Conservation (phyloP, 495 filamentous ascomycete species). For the Chaetomidium leptoderma region DNA sequence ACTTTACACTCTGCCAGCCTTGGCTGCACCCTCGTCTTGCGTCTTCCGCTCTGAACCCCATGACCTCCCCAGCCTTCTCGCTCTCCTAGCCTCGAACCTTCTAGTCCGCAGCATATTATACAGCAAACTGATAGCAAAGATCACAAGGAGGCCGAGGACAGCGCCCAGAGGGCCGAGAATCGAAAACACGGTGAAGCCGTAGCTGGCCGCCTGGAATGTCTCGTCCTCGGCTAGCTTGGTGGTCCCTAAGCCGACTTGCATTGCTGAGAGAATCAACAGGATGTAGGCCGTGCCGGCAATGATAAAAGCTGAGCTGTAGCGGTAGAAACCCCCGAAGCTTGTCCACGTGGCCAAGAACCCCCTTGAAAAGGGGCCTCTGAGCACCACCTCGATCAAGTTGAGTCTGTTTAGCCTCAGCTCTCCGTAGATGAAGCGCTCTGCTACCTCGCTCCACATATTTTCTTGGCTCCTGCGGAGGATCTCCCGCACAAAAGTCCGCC, state of each 20-base stretch:
- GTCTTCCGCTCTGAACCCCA: not conserved
- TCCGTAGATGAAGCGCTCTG: not conserved
- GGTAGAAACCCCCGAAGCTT: not conserved
- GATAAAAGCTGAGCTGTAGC: not conserved
- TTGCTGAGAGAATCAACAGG: not conserved
- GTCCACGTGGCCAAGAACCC: not conserved
- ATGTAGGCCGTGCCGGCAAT: not conserved
- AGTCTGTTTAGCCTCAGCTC: not conserved
- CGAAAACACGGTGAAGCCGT: not conserved
- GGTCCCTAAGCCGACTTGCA: not conserved
- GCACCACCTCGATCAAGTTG: not conserved
- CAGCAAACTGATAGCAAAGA: not conserved
- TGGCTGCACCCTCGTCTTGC: not conserved
- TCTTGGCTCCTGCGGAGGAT: not conserved
- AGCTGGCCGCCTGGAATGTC: not conserved
- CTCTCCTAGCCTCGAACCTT: not conserved
- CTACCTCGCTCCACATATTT: not conserved
- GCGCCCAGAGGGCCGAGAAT: not conserved
- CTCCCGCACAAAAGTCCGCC: not conserved
- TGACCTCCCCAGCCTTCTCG: not conserved
- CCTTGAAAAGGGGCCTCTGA: not conserved
- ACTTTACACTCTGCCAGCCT: not conserved
- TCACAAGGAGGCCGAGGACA: not conserved
- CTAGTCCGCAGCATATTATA: not conserved
- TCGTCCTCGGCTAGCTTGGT: not conserved